A percentile compares a stretch with the other conserved stretches of the same genome.
Evolutionary conservation across 305 asterid genomes (phyloP).

Genomic region (Monarda citriodora): DNA sequence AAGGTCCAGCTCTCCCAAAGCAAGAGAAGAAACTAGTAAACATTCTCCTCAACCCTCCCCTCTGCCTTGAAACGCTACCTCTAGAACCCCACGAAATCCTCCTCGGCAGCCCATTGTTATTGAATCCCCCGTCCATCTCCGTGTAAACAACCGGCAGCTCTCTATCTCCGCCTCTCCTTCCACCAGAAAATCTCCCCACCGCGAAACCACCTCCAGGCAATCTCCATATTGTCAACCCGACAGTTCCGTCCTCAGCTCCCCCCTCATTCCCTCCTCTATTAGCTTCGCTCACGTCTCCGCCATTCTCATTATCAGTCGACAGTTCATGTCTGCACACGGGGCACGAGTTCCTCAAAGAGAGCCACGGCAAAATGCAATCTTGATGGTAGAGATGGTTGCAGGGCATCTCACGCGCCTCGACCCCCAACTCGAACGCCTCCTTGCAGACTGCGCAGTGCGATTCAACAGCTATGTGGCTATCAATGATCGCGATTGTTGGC

Average conservation of each 20-base stretch:
- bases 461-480: conserved; percentile 48
- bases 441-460: conserved; percentile 91
- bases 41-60: conserved; percentile 68
- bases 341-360: conserved; percentile 74
- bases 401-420: conserved; percentile 86
- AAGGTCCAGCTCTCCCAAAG: conserved; percentile 54
- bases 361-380: conserved; percentile 92
- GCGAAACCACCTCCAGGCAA: conserved; percentile 98
- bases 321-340: conserved; percentile 91
- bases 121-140: conserved; percentile 97
- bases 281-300: conserved; percentile 25
- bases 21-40: conserved; percentile 65
- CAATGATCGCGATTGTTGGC: conserved; percentile 69
- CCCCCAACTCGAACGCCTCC: conserved; percentile 76
- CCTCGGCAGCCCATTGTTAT: conserved; percentile 71
- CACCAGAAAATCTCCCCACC: conserved; percentile 90
- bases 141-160: conserved; percentile 93
- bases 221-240: conserved; percentile 93
- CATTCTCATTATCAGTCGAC: conserved; percentile 43
- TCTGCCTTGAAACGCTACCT: conserved; percentile 51
- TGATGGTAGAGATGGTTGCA: conserved; percentile 91
- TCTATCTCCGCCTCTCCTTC: conserved; percentile 88
- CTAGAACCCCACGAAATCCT: conserved; percentile 88
- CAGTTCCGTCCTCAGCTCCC: conserved; percentile 59
- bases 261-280: conserved; percentile 36